Conservation (phyloP, 345 rosid genomes). For the Citrus cavaleriei region DNA sequence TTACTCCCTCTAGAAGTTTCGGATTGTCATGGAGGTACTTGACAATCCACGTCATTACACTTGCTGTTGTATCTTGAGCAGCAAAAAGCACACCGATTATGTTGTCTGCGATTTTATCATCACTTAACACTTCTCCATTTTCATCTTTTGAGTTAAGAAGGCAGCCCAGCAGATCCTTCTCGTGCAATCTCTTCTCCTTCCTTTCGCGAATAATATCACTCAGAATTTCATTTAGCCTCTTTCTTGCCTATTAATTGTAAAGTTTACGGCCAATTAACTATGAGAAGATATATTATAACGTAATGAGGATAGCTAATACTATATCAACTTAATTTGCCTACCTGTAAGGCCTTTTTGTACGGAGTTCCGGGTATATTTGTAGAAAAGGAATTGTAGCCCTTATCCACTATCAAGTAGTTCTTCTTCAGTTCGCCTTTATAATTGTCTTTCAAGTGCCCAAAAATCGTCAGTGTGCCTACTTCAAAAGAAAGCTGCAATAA, state of each 20-base stretch:
- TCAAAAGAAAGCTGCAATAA: conserved; percentile 74
- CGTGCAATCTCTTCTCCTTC: conserved; percentile 41
- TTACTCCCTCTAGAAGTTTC: conserved; percentile 63
- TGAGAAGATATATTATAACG: not conserved
- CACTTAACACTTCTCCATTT: conserved; percentile 28
- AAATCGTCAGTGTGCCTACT: conserved; percentile 67
- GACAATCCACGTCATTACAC: conserved; percentile 75
- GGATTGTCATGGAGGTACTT: conserved; percentile 73
- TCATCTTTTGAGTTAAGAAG: conserved; percentile 49
- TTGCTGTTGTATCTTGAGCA: conserved; percentile 76
- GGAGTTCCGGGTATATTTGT: conserved; percentile 73
- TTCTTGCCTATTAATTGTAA: conserved; percentile 40
- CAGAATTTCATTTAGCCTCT: conserved; percentile 46
- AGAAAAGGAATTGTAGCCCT: conserved; percentile 88
- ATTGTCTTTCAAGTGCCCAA: conserved; percentile 58
- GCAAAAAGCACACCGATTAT: conserved; percentile 70
- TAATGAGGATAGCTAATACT: not conserved
- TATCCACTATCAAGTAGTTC: conserved; percentile 65
- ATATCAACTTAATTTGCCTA: conserved; percentile 10
- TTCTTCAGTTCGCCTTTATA: conserved; percentile 64
- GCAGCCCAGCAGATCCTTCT: conserved; percentile 45
- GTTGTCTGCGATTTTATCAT: conserved; percentile 62
- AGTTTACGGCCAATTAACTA: too few relatives aligned
- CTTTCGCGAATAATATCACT: conserved; percentile 45
- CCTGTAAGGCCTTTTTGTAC: conserved; percentile 59